Evolutionary conservation across 169 alveolate genomes (phyloP).

Genomic region (Besnoitia besnoiti): DNA sequence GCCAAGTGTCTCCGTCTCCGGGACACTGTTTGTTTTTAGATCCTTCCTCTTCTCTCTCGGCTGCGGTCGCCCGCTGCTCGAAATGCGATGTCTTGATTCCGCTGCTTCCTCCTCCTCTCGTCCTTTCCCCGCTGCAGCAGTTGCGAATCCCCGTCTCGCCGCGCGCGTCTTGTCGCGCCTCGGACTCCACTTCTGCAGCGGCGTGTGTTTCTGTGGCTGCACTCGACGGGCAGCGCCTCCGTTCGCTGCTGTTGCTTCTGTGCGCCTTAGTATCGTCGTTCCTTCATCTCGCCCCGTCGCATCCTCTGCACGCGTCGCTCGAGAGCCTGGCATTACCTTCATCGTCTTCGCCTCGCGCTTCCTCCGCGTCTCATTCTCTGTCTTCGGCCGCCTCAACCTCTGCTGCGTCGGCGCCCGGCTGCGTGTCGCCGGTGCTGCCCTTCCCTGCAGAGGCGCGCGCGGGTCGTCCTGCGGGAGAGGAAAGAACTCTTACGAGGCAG

Average conservation of each 20-base stretch:
- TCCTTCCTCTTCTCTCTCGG: background rate
- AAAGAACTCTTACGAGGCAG: too few relatives aligned
- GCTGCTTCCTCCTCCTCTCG: background rate
- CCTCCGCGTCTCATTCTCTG: too few relatives aligned
- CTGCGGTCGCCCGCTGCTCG: background rate
- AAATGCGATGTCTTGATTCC: background rate
- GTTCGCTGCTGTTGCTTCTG: background rate
- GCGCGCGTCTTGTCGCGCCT: background rate
- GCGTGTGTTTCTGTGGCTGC: background rate
- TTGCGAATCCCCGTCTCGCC: background rate
- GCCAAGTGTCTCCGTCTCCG: background rate
- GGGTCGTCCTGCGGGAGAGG: background rate
- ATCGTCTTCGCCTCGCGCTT: background rate
- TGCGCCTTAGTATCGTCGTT: background rate
- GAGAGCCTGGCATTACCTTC: background rate
- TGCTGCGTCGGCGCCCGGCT: too few relatives aligned
- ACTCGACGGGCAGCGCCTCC: background rate
- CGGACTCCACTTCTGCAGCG: background rate
- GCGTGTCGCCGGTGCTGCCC: background rate
- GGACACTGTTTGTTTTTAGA: background rate
- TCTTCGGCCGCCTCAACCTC: too few relatives aligned
- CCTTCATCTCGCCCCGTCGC: background rate
- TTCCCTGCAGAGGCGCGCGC: background rate
- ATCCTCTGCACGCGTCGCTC: background rate
- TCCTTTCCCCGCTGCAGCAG: background rate